Conservation (phyloP, 1,139 yeast genomes). For the Diutina pseudorugosa region DNA sequence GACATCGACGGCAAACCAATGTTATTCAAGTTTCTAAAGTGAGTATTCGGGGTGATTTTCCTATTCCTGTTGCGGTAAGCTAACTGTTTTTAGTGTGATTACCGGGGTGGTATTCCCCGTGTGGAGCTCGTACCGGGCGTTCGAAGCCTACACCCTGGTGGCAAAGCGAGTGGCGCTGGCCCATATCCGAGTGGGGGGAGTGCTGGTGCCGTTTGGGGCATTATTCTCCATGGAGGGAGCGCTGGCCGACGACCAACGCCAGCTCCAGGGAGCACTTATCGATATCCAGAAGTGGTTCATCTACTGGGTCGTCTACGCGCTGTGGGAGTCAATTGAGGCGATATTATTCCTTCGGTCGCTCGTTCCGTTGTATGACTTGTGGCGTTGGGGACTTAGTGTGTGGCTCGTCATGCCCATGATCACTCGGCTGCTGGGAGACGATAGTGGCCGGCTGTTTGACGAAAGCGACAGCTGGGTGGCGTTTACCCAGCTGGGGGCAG, state of each 20-base stretch:
- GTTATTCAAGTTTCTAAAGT: slow-evolving; percentile 2
- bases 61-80: neutral
- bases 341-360: slow-evolving; percentile 18
- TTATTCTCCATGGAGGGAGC: slow-evolving; percentile 18
- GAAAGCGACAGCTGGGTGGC: neutral
- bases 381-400: slow-evolving; percentile 26
- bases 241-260: slow-evolving; percentile 10
- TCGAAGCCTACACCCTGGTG: slow-evolving; percentile 11
- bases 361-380: slow-evolving; percentile 37
- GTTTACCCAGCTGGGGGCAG: slow-evolving; percentile 19
- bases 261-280: slow-evolving; percentile 7
- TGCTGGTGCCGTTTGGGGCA: slow-evolving; percentile 9
- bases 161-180: slow-evolving; percentile 8
- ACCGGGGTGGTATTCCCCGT: slow-evolving; percentile 29
- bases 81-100: neutral
- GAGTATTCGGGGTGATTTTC: neutral
- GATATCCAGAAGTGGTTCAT: slow-evolving; percentile 43
- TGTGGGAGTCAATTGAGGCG: slow-evolving; percentile 20
- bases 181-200: slow-evolving; percentile 9
- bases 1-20: neutral
- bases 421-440: neutral
- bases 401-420: slow-evolving; percentile 45
- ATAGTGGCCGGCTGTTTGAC: neutral
- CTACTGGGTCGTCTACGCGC: slow-evolving; percentile 43
- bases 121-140: slow-evolving; percentile 39